These are phyloP conservation scores for Magnolia changhungtana DNA, from an alignment of 164 flowering plant species.

Conservation along the genomic window DNA sequence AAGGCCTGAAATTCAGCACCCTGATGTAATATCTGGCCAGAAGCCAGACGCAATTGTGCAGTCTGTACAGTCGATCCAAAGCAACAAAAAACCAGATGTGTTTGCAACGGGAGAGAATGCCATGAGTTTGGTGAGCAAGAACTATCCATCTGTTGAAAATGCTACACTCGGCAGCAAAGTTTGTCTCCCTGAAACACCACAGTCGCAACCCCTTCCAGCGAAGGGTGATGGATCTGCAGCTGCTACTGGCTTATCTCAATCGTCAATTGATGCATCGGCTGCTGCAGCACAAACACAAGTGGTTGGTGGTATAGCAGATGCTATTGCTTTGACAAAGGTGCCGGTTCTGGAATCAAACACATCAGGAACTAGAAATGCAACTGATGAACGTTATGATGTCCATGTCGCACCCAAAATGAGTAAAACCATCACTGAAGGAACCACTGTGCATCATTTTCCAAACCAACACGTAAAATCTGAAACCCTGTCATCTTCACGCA, in stretches of 20 bases:
- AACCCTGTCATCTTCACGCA: conserved; percentile 2
- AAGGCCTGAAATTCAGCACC: neutral
- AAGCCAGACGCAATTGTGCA: conserved; percentile 9
- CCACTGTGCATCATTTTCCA: conserved; percentile 3
- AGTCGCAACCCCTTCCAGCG: too few species aligned
- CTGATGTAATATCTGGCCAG: neutral
- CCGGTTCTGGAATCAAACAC: conserved; percentile 16
- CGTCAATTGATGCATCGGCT: neutral
- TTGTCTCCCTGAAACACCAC: neutral
- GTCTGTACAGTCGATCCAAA: conserved; percentile 6
- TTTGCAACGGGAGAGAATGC: conserved; percentile 5
- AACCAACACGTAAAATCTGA: conserved; percentile 3
- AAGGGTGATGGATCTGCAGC: neutral
- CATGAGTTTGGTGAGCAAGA: neutral
- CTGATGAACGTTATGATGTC: neutral
- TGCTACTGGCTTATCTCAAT: neutral
- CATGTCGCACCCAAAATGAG: conserved; percentile 5
- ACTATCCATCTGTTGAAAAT: neutral
- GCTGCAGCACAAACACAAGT: conserved; percentile 15
- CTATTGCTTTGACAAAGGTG: conserved; percentile 11
- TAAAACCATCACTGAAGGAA: conserved; percentile 12
- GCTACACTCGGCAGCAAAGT: neutral
- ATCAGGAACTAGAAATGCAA: conserved; percentile 23
- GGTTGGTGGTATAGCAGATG: conserved; percentile 29
- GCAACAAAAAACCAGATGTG: conserved; percentile 5